Percentiles rank a stretch among this genome's conserved stretches.
Conservation (phyloP, 1,139 yeast species). For the Zygoascus sp. region DNA sequence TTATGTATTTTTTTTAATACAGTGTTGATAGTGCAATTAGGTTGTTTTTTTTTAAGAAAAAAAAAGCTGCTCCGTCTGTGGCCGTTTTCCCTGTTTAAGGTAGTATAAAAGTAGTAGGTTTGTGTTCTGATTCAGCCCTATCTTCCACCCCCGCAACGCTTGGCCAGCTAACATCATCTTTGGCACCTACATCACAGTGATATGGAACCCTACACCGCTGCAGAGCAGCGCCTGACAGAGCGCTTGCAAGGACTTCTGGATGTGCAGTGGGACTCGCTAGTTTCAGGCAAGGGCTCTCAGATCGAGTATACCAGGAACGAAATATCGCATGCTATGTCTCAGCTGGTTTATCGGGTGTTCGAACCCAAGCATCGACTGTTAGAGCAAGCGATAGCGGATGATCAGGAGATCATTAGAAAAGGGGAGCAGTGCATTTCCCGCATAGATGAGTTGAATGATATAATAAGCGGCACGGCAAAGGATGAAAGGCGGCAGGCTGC, state of each 20-base stretch:
- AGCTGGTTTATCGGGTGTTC: constrained; percentile 13
- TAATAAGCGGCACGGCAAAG: constrained; percentile 14
- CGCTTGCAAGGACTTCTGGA: constrained; percentile 25
- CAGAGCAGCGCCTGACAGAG: constrained; percentile 13
- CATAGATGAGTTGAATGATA: constrained; percentile 13
- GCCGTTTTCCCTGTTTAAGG: no score
- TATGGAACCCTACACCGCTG: not conserved
- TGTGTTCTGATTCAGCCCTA: no score
- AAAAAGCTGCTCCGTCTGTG: no score
- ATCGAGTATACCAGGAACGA: constrained; percentile 22
- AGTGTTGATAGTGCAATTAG: not conserved
- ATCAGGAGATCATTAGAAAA: not conserved
- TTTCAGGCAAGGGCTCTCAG: constrained; percentile 19
- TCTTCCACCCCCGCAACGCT: no score
- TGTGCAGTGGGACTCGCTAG: constrained; percentile 26
- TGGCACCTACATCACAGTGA: not conserved
- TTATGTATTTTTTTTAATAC: not conserved
- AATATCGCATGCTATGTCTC: constrained; percentile 21
- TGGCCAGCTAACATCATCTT: no score
- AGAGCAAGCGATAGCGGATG: constrained; percentile 1
- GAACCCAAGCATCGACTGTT: constrained; percentile 7
- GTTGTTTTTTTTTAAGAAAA: not conserved
- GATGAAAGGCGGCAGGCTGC: constrained; percentile 10
- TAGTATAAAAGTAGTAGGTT: no score
- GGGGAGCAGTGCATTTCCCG: not conserved